Percentiles rank a stretch among this genome's conserved stretches.
Evolutionary conservation across 768 basidiomycete genomes (phyloP).

Genomic region (Porpolomopsis calyptriformis): DNA sequence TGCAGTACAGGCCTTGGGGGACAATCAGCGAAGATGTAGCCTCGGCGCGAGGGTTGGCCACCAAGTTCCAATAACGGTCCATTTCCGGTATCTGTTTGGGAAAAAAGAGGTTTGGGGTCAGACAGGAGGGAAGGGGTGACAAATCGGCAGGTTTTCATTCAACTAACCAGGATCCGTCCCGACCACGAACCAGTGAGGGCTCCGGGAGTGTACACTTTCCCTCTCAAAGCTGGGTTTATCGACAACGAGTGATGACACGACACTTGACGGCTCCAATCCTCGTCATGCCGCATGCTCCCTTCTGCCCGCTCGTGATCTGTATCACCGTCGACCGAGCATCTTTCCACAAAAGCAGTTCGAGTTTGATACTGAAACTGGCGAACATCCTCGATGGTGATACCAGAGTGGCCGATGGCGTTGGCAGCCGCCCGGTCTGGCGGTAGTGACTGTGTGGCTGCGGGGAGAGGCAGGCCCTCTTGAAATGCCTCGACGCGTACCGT

Average conservation of each 20-base stretch:
- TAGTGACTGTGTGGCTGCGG: slow-evolving; percentile 14
- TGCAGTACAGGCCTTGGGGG: slow-evolving; percentile 30
- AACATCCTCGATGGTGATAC: slow-evolving; percentile 32
- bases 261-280: slow-evolving; percentile 39
- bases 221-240: slow-evolving; percentile 27
- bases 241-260: slow-evolving; percentile 30
- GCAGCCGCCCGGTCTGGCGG: slow-evolving; percentile 28
- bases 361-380: slow-evolving; percentile 27
- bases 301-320: slow-evolving; percentile 11
- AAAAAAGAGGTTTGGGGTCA: too few species aligned
- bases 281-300: slow-evolving; percentile 31
- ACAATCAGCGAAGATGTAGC: slow-evolving; percentile 18
- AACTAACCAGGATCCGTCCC: slow-evolving; percentile 35
- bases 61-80: slow-evolving; percentile 14
- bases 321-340: slow-evolving; percentile 9
- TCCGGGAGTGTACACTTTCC: slow-evolving; percentile 33
- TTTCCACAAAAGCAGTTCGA: slow-evolving; percentile 24
- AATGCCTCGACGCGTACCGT: slow-evolving; percentile 27
- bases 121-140: too few species aligned
- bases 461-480: slow-evolving; percentile 21
- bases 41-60: slow-evolving; percentile 15
- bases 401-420: slow-evolving; percentile 16
- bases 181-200: slow-evolving; percentile 35
- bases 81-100: slow-evolving; percentile 13
- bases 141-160: too few species aligned